Evolutionary conservation across 805 yeast genomes (phyloP).

Genomic region (Blastobotrys robertii): DNA sequence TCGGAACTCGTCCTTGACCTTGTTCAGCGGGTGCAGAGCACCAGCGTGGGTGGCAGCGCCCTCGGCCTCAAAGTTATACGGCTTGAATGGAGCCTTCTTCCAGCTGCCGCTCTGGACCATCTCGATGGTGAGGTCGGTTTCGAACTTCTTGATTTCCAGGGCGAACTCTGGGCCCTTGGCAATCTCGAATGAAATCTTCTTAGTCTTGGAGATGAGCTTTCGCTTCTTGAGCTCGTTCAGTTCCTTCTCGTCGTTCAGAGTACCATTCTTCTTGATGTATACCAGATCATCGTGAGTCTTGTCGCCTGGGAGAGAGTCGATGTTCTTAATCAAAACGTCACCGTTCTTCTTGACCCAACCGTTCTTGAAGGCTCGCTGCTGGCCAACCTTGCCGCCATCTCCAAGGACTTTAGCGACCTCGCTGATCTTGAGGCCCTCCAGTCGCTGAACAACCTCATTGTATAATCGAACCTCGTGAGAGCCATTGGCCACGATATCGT

Average conservation of each 20-base stretch:
- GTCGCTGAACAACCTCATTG: constrained; percentile 54
- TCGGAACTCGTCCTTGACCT: constrained; percentile 95
- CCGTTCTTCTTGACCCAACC: constrained; percentile 92
- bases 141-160: constrained; percentile 64
- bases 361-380: constrained; percentile 94
- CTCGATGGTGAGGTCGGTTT: constrained; percentile 90
- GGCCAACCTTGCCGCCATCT: constrained; percentile 76
- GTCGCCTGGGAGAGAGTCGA: constrained; percentile 46
- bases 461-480: constrained; percentile 84
- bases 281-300: constrained; percentile 55
- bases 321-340: constrained; percentile 56
- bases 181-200: constrained; percentile 65
- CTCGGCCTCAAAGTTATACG: constrained; percentile 92
- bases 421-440: constrained; percentile 73
- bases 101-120: constrained; percentile 80
- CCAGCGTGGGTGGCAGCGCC: constrained; percentile 83
- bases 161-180: constrained; percentile 80
- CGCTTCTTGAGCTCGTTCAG: constrained; percentile 86
- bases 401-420: constrained; percentile 64
- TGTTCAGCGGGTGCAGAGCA: constrained; percentile 92
- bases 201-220: constrained; percentile 65
- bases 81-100: constrained; percentile 79
- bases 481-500: constrained; percentile 67
- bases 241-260: constrained; percentile 40
- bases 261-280: constrained; percentile 46